phyloP scores from a whole-genome alignment of 2,329 filamentous ascomycete species.

The Talaromyces islandicus region DNA sequence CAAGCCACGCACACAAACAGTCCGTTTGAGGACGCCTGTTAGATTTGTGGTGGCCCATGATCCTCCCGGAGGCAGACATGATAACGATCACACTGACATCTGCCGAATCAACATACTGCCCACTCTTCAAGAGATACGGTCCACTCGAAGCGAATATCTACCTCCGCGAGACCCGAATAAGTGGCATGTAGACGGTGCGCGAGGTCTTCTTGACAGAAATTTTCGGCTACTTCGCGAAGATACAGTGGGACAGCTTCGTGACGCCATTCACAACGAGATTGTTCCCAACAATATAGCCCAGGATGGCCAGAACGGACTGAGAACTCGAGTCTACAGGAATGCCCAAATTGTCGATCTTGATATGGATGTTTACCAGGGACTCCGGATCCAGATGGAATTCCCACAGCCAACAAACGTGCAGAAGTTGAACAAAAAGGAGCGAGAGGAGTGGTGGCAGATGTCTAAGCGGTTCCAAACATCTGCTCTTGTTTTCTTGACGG shows the following conservation, averaged over 20 bases:
- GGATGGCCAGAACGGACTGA: not conserved
- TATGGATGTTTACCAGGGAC: not conserved
- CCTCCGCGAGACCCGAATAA: slow-evolving; percentile 25
- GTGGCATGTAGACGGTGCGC: slow-evolving; percentile 21
- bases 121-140: slow-evolving; percentile 28
- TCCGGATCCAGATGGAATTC: slow-evolving; percentile 14
- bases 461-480: slow-evolving; percentile 24
- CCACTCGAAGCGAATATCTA: slow-evolving; percentile 24
- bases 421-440: slow-evolving; percentile 9
- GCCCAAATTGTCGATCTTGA: not conserved
- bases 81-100: slow-evolving; percentile 32
- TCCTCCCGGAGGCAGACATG: slow-evolving; percentile 26
- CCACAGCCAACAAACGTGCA: slow-evolving; percentile 15
- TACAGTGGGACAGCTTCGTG: slow-evolving; percentile 25
- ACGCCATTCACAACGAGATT: slow-evolving; percentile 21
- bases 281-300: not conserved
- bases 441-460: slow-evolving; percentile 23
- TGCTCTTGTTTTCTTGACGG: slow-evolving; percentile 24
- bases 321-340: slow-evolving; percentile 1
- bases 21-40: not conserved
- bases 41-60: slow-evolving; percentile 13
- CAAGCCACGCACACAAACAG: not conserved
- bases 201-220: slow-evolving; percentile 27
- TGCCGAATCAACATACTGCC: slow-evolving; percentile 30
- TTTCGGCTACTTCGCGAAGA: slow-evolving; percentile 35